Base-by-base conservation (phyloP, 2,329 filamentous ascomycete genomes). In the Pseudocercospora crystallina region DNA sequence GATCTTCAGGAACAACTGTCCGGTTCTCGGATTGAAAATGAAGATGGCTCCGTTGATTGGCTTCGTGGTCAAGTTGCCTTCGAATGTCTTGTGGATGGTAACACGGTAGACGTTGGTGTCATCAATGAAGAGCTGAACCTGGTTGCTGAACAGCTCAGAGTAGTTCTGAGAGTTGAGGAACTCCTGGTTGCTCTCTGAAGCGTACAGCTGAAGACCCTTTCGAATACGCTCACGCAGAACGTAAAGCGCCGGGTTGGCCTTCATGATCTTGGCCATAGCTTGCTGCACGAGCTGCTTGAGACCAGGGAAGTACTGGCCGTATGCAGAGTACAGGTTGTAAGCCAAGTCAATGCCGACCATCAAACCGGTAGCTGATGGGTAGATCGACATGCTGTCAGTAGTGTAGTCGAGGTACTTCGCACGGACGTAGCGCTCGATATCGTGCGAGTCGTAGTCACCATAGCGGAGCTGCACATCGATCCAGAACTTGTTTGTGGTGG, bases 241-340 rank as follows among this genome's bases (percentile, higher is more conserved):
- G 69, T 97, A 99, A 30, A 99, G 75, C 2, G 94, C 94, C 12
- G 94, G 94, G 67, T 99, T 99, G 33, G 94, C 92, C 75, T 99
- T 99, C 94, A 99, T 99, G 69, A 99, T 84, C 84, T 99, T 99
- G 42, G 90, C 90, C 95, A 99, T 99, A 5, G 95, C 94, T 71
- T 97, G 92, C 72, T 99, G 95, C 20, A 99, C 79, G 17, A 99
- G 81, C 41, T 90, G 87, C 79, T 99, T 99, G 55, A 99, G 76
- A 66, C 94, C 94, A 41, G 94, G 94, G 84, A 99, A 99, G 76
- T 96, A 99, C 75, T 96, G 92, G 44, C 94, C 94, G 64, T 96
- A 99, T 0, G 94, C 94, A 7, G 94, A 97, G 76, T 97, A 97
- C 35, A 99, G 76, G 70, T 99, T 99, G 80, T 99, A 99, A 0